A percentile compares a stretch with the other conserved stretches of the same genome.
These are phyloP conservation scores for Cercophora scortea DNA, from an alignment of 495 filamentous ascomycete genomes.

Conservation along the genomic window DNA sequence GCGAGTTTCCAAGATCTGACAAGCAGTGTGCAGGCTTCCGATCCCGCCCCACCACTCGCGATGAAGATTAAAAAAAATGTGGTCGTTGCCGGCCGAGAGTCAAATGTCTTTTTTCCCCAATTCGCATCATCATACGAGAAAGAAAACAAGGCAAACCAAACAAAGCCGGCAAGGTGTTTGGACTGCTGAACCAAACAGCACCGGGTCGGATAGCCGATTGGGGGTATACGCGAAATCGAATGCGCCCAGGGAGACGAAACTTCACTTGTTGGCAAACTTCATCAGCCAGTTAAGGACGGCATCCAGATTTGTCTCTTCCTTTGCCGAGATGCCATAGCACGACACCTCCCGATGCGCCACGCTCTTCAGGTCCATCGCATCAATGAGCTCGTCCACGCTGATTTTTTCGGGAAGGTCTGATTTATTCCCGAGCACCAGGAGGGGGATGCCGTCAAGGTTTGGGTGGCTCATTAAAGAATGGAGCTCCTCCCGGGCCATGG, in stretches of 20 bases:
- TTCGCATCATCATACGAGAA: slow-evolving; percentile 2
- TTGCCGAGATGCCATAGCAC: slow-evolving; percentile 97
- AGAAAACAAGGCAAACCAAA: slow-evolving; percentile 4
- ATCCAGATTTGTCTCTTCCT: slow-evolving; percentile 97
- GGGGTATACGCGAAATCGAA: slow-evolving; percentile 15
- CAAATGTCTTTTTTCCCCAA: slow-evolving; percentile 29
- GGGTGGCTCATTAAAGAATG: slow-evolving; percentile 81
- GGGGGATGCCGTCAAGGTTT: slow-evolving; percentile 78
- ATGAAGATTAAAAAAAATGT: slow-evolving; percentile 26
- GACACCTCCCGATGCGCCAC: slow-evolving; percentile 91
- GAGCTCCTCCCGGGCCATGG: slow-evolving; percentile 86
- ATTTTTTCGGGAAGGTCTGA: slow-evolving; percentile 83
- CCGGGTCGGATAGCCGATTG: background rate
- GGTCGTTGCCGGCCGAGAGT: slow-evolving; percentile 39
- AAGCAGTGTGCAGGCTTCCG: slow-evolving; percentile 7
- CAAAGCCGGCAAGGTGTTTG: slow-evolving; percentile 1
- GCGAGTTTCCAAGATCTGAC: slow-evolving; percentile 7
- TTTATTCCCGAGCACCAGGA: slow-evolving; percentile 97
- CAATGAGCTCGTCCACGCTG: slow-evolving; percentile 91
- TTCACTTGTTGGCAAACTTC: slow-evolving; percentile 63
- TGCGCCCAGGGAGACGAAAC: background rate
- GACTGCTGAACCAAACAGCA: slow-evolving; percentile 11
- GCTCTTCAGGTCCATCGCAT: slow-evolving; percentile 79
- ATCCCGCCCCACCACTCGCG: slow-evolving; percentile 12
- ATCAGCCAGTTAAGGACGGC: slow-evolving; percentile 96